phyloP scores from a whole-genome alignment of 73 alveolate genomes.

The Paramecium octaurelia region DNA sequence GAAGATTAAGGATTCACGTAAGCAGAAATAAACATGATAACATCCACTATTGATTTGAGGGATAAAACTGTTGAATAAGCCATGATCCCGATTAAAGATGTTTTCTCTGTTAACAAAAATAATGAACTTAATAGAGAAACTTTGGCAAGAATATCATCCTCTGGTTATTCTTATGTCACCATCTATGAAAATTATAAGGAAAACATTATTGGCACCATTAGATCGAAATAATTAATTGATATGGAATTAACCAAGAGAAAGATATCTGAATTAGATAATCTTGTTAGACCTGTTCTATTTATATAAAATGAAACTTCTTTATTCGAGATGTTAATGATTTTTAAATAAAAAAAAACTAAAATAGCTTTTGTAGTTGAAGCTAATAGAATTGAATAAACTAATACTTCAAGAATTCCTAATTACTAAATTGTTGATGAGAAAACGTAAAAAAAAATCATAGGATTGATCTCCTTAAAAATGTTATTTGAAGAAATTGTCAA shows the following conservation, averaged over 20 bases:
- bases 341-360: constrained; percentile 51
- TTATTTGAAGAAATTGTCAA: constrained; percentile 57
- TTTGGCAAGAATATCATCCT: constrained; percentile 58
- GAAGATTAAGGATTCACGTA: constrained; percentile 63
- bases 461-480: constrained; percentile 25
- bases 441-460: background rate
- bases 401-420: background rate
- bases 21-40: constrained; percentile 71
- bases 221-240: constrained; percentile 52
- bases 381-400: background rate
- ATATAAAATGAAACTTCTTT: constrained; percentile 35
- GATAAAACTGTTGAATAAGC: constrained; percentile 64
- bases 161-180: constrained; percentile 77
- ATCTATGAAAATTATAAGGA: constrained; percentile 61
- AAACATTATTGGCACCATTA: constrained; percentile 76
- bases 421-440: background rate
- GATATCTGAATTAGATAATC: constrained; percentile 10
- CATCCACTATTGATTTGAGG: constrained; percentile 65
- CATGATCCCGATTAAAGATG: constrained; percentile 69
- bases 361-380: background rate
- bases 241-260: background rate
- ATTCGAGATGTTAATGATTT: constrained; percentile 50
- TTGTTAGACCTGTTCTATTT: constrained; percentile 2
- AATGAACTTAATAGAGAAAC: constrained; percentile 62
- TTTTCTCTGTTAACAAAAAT: constrained; percentile 40